Evolutionary conservation across 352 stramenopile genomes (phyloP), one percentile per base, ranked within the genome.

Genomic region (Phytophthora citricola): DNA sequence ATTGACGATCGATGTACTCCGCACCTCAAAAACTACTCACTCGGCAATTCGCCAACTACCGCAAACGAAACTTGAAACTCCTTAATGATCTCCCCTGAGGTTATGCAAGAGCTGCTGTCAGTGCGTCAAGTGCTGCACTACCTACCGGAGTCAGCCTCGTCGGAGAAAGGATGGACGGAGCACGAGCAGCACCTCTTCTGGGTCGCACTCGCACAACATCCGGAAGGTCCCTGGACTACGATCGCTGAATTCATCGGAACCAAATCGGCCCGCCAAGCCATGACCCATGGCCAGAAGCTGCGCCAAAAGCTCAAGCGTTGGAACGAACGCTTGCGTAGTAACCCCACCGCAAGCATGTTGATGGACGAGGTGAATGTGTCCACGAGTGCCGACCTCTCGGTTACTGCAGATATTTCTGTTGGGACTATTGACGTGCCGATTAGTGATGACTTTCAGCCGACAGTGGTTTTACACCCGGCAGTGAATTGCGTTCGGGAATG

Each of bases 231-330:
- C 3, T 84, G 78, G 78, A 81, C 75, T 14, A 64, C 53, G 5
- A 78, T 86, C 27, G 75, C 78, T 12, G 73, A 76, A 31, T 80
- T 58, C 50, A 83, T 87, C 24, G 73, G 75, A 44, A 79, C 78
- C 17, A 79, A 81, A 36, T 76, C 76, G 14, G 75, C 78, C 0
- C 78, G 75, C 10, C 78, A 87, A 51, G 68, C 73, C 0, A 83
- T 84, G 73, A 87, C 78, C 0, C 75, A 83, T 36, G 78, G 66
- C 2, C 78, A 87, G 60, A 87, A 87, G 38, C 50, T 84, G 44
- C 69, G 78, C 0, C 75, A 87, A 41, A 87, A 87, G 43, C 70
- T 84, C 36, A 76, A 70, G 20, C 75, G 75, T 46, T 83, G 75
- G 75, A 71, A 76, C 11, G 66, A 79, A 24, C 73, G 70, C 38